Base-by-base conservation (phyloP, 2,329 filamentous ascomycete genomes). In the Didymella exigua region DNA sequence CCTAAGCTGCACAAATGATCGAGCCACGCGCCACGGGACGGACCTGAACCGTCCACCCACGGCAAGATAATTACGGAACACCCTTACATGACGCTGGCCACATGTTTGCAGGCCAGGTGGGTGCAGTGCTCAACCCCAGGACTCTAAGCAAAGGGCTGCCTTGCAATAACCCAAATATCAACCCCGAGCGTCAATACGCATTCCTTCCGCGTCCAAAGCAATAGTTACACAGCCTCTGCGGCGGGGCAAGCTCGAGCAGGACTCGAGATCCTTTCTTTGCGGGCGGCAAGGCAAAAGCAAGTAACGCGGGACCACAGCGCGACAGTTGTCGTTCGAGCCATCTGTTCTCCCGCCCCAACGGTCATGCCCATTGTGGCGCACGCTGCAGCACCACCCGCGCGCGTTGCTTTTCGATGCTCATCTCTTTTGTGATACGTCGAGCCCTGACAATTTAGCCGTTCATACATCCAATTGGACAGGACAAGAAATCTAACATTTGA, bases 21-120 rank as follows among this genome's bases (percentile, higher is more conserved):
- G 41, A 55, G 58, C 60, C 58, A 68, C 50, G 51, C 56, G 61
- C 61, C 59, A 62, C 58, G 43, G 53, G 50, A 50, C 44, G 42
- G 45, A 47, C 26, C 43, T 44, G 37, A 45, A 40, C 16, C 26
- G 34, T 46, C 41, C 11, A 24, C 10, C 46, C 30, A 23, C 33
- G 26, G 16, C 26, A 4, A 49, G 23, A 31, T 16, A 10, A 9
- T 19, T 16, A 23, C 30, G 5, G 23, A 36, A 38, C 30, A 31
- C 14, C 30, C 42, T 50, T 34, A 36, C 27, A 44, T 34, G 44
- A 45, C 41, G 31, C 40, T 31, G 52, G 24, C 34, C 54, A 61
- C 48, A 47, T 60, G 54, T 42, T 43, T 34, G 36, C 18, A 50
- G 31, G 16, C 10, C 23, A 14, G n/a, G 14, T 37, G 21, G 14